Evolutionary conservation across 1,284 basidiomycete species (phyloP).

Genomic region (Dichomitus squalens): DNA sequence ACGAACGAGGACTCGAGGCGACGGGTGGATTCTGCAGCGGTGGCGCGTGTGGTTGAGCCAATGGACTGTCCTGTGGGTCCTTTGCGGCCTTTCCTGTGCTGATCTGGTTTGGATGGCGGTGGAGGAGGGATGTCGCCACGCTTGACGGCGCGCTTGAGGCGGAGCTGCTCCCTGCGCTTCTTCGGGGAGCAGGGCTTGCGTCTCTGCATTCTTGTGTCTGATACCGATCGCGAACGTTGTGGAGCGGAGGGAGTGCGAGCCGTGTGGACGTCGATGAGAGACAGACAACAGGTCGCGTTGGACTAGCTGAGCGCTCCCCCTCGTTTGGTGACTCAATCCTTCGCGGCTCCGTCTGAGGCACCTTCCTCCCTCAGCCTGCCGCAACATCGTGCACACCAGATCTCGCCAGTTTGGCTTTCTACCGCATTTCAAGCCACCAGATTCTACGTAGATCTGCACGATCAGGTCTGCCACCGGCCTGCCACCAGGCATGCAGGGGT

Average conservation of each 20-base stretch:
- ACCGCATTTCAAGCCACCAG: too few relatives aligned
- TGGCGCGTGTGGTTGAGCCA: slow-evolving; percentile 21
- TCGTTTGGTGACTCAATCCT: too few relatives aligned
- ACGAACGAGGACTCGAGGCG: slow-evolving; percentile 75
- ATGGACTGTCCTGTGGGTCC: slow-evolving; percentile 18
- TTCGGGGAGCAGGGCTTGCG: slow-evolving; percentile 65
- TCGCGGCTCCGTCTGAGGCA: too few relatives aligned
- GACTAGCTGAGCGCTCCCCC: too few relatives aligned
- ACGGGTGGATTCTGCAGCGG: slow-evolving; percentile 44
- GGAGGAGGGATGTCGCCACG: slow-evolving; percentile 64
- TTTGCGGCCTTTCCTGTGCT: slow-evolving; percentile 20
- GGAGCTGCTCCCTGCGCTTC: slow-evolving; percentile 70
- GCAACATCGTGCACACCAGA: not conserved
- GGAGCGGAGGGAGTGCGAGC: not conserved
- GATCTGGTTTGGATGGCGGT: slow-evolving; percentile 38
- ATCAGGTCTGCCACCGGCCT: too few relatives aligned
- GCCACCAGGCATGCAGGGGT: not conserved
- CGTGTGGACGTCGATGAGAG: not conserved
- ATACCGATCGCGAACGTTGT: not conserved
- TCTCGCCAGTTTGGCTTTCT: not conserved
- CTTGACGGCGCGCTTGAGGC: slow-evolving; percentile 80
- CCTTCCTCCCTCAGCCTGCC: too few relatives aligned
- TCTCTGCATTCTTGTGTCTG: slow-evolving; percentile 45
- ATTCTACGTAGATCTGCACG: too few relatives aligned
- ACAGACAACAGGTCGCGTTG: too few relatives aligned